Evolutionary conservation across 2,329 filamentous ascomycete genomes (phyloP).

Genomic region (Pseudocercospora eumusae): DNA sequence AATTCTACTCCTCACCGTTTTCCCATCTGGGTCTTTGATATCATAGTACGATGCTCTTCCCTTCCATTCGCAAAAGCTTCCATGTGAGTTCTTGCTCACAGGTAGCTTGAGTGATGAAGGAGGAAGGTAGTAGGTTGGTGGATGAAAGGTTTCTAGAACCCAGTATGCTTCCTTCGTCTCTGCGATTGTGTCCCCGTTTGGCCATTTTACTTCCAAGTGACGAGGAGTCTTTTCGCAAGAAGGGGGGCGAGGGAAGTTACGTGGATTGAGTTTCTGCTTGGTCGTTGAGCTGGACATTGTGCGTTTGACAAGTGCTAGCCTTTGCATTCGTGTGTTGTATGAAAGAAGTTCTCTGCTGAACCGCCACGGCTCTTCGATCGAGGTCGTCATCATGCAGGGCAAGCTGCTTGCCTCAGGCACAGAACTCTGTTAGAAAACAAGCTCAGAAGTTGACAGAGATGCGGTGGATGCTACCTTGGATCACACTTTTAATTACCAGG

Average conservation of each 20-base stretch:
- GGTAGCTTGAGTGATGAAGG: slow-evolving; percentile 52
- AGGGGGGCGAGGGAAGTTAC: slow-evolving; percentile 61
- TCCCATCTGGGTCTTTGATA: slow-evolving; percentile 44
- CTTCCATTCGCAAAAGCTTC: slow-evolving; percentile 63
- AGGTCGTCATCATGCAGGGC: not conserved
- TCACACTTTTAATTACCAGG: not conserved
- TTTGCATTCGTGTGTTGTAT: not conserved
- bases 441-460: not conserved
- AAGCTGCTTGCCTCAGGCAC: not conserved
- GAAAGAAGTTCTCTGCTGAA: not conserved
- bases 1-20: slow-evolving; percentile 53
- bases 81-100: slow-evolving; percentile 50
- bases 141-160: slow-evolving; percentile 64
- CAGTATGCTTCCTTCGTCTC: slow-evolving; percentile 62
- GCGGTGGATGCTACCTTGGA: no score
- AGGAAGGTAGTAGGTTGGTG: slow-evolving; percentile 65
- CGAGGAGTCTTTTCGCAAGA: slow-evolving; percentile 56
- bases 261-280: slow-evolving; percentile 54
- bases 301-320: slow-evolving; percentile 17
- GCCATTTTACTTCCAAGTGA: slow-evolving; percentile 58
- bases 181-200: slow-evolving; percentile 55
- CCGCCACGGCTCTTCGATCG: not conserved
- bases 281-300: slow-evolving; percentile 27
- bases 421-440: not conserved
- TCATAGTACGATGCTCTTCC: slow-evolving; percentile 61